Conservation (phyloP, 495 filamentous ascomycete species). For the Neurospora pannonica region DNA sequence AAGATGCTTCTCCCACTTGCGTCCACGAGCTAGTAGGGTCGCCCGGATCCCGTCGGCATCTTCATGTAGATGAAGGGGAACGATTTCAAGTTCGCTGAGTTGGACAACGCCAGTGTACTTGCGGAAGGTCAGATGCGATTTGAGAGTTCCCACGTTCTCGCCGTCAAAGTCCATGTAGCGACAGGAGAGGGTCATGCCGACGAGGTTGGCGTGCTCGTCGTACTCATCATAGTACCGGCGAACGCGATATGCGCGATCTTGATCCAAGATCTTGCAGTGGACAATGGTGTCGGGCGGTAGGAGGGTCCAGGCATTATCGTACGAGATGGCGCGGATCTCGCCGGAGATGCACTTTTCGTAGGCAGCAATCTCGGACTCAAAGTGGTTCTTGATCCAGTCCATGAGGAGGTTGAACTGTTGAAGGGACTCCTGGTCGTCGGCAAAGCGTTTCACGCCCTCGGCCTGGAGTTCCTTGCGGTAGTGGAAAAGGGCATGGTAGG, state of each 20-base stretch:
- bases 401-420: conserved; percentile 22
- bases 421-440: conserved; percentile 17
- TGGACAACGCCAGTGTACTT: conserved; percentile 19
- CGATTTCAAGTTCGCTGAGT: conserved; percentile 14
- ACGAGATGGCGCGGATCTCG: conserved; percentile 20
- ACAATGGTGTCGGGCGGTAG: conserved; percentile 22
- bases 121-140: conserved; percentile 9
- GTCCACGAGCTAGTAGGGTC: conserved; percentile 20
- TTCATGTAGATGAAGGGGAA: conserved; percentile 21
- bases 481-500: conserved; percentile 26
- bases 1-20: conserved; percentile 22
- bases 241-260: conserved; percentile 23
- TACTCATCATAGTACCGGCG: conserved; percentile 9
- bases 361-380: conserved; percentile 24
- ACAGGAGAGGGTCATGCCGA: background rate
- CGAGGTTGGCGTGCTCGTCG: background rate
- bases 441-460: conserved; percentile 19
- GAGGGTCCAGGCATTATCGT: conserved; percentile 28
- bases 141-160: conserved; percentile 16
- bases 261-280: conserved; percentile 14
- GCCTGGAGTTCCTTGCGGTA: conserved; percentile 19
- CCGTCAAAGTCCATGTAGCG: conserved; percentile 28
- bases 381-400: conserved; percentile 25
- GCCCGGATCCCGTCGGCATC: conserved; percentile 11
- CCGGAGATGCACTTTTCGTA: conserved; percentile 17